Evolutionary conservation across 768 basidiomycete genomes (phyloP).

Genomic region (Pisolithus tinctorius): DNA sequence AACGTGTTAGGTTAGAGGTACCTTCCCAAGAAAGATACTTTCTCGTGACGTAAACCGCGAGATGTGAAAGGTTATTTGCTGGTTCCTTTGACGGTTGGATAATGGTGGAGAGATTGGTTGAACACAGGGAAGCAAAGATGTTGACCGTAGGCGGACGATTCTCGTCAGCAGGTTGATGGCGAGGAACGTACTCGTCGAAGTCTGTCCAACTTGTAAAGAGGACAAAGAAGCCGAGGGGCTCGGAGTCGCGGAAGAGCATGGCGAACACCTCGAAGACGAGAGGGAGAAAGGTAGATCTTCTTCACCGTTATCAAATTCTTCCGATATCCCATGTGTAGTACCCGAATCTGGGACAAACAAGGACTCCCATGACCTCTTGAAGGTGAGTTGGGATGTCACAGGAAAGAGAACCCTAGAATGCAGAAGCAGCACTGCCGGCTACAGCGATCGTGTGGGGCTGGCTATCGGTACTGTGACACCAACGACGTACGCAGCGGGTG

Average conservation of each 20-base stretch:
- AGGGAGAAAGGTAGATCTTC: conserved; percentile 55
- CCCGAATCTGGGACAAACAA: conserved; percentile 9
- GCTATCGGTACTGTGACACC: conserved; percentile 35
- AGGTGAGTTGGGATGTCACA: conserved; percentile 22
- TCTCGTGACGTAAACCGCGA: background rate
- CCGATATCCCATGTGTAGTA: conserved; percentile 20
- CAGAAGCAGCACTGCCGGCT: conserved; percentile 26
- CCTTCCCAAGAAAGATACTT: background rate
- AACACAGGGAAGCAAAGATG: conserved; percentile 11
- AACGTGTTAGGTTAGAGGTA: background rate
- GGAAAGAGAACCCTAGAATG: conserved; percentile 12
- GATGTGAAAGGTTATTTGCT: conserved; percentile 8
- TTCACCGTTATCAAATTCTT: conserved; percentile 39
- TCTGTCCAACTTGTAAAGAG: conserved; percentile 11
- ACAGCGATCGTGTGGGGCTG: conserved; percentile 26
- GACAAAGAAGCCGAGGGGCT: conserved; percentile 27
- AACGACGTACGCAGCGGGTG: conserved; percentile 53
- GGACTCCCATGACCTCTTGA: background rate
- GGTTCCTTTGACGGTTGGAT: conserved; percentile 12
- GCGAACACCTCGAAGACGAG: conserved; percentile 53
- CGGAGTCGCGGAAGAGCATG: too few species aligned
- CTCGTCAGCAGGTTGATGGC: conserved; percentile 13
- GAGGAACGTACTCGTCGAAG: conserved; percentile 4
- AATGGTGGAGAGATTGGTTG: conserved; percentile 9
- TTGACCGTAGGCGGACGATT: conserved; percentile 4